Percentiles rank a stretch among this genome's conserved stretches.
These are phyloP conservation scores for Lentinula detonsa DNA, from an alignment of 768 basidiomycete species.

Conservation along the genomic window DNA sequence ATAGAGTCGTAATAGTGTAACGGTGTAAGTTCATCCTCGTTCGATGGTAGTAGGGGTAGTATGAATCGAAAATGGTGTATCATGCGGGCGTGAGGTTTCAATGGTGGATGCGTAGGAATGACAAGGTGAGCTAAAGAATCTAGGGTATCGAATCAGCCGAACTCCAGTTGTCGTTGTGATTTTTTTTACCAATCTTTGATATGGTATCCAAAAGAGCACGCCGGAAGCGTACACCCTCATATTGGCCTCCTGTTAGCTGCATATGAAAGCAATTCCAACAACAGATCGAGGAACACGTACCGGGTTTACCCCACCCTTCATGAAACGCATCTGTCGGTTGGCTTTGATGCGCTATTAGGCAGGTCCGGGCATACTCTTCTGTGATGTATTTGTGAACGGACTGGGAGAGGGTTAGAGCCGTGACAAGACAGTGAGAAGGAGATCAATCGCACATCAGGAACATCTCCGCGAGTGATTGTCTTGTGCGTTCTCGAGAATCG, in stretches of 20 bases:
- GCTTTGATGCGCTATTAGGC: slow-evolving; percentile 65
- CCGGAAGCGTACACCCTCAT: slow-evolving; percentile 58
- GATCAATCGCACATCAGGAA: slow-evolving; percentile 46
- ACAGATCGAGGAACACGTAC: slow-evolving; percentile 24
- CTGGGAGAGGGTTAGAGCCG: slow-evolving; percentile 25
- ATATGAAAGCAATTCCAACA: neutral
- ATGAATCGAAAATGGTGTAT: slow-evolving; percentile 78
- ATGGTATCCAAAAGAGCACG: slow-evolving; percentile 68
- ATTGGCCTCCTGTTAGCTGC: slow-evolving; percentile 41
- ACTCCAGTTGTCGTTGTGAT: neutral
- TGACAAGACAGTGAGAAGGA: neutral
- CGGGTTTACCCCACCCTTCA: slow-evolving; percentile 73
- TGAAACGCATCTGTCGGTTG: slow-evolving; percentile 61
- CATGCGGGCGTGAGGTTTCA: slow-evolving; percentile 73
- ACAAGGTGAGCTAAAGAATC: slow-evolving; percentile 66
- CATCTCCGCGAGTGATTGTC: slow-evolving; percentile 45
- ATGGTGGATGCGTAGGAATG: slow-evolving; percentile 63
- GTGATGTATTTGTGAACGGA: slow-evolving; percentile 60
- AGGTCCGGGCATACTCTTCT: slow-evolving; percentile 73
- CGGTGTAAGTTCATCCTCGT: slow-evolving; percentile 60
- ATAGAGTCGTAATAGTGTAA: slow-evolving; percentile 76
- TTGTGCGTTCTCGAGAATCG: slow-evolving; percentile 59
- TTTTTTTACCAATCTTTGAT: slow-evolving; percentile 53
- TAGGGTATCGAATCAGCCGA: slow-evolving; percentile 18
- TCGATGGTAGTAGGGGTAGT: slow-evolving; percentile 50